Conservation (phyloP, 768 basidiomycete genomes). For the Termitomyces sp. region DNA sequence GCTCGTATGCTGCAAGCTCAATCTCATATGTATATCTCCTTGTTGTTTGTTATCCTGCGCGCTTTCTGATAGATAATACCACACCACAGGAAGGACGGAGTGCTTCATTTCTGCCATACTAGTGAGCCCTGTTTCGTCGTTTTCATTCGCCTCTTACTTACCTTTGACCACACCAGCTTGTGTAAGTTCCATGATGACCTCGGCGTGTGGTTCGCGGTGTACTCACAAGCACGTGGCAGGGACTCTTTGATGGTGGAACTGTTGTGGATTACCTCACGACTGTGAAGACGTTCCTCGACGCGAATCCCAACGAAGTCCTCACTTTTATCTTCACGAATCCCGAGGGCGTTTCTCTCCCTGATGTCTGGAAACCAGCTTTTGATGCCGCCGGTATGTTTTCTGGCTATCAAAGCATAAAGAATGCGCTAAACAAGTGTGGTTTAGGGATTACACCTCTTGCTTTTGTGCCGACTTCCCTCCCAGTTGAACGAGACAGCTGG, state of each 20-base stretch:
- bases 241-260: conserved; percentile 49
- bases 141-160: neutral
- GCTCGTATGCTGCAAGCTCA: conserved; percentile 23
- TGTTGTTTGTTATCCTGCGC: neutral
- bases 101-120: conserved; percentile 64
- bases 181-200: conserved; percentile 15
- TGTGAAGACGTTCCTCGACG: conserved; percentile 50
- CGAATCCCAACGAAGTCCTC: conserved; percentile 61
- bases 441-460: conserved; percentile 36
- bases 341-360: conserved; percentile 42
- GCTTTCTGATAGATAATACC: neutral
- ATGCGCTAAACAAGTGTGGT: neutral
- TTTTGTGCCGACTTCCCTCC: conserved; percentile 44
- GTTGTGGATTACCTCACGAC: conserved; percentile 42
- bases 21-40: conserved; percentile 10
- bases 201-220: no score
- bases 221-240: conserved; percentile 13
- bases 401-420: no score
- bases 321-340: conserved; percentile 65
- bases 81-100: conserved; percentile 20
- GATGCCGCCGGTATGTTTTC: conserved; percentile 34
- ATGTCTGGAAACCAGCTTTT: conserved; percentile 49
- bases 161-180: conserved; percentile 22
- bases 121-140: conserved; percentile 22
- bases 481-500: conserved; percentile 45